phyloP scores from a whole-genome alignment of 805 yeast species.

The Zygotorulaspora sp. region DNA sequence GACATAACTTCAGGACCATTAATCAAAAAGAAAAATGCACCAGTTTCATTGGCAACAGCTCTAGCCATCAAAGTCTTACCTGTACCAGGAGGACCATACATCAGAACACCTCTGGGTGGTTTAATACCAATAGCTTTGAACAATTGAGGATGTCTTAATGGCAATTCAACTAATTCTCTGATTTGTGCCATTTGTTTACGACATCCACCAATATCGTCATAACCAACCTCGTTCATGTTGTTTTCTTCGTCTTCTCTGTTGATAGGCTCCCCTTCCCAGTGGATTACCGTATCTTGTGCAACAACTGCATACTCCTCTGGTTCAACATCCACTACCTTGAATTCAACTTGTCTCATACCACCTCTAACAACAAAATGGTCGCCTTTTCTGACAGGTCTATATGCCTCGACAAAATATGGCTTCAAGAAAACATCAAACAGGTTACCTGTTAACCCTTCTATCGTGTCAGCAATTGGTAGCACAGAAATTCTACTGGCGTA shows the following conservation, averaged over 20 bases:
- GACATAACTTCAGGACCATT: constrained; percentile 99
- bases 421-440: constrained; percentile 92
- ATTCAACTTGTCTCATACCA: constrained; percentile 99
- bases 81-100: constrained; percentile 99
- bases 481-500: constrained; percentile 93
- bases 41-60: constrained; percentile 99
- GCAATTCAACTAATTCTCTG: constrained; percentile 96
- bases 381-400: constrained; percentile 97
- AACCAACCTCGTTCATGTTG: constrained; percentile 93
- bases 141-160: constrained; percentile 96
- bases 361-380: constrained; percentile 96
- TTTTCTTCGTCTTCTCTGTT: constrained; percentile 93
- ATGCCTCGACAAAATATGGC: constrained; percentile 98
- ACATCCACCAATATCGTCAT: constrained; percentile 98
- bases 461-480: constrained; percentile 95
- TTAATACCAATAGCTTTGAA: constrained; percentile 97
- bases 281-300: constrained; percentile 96
- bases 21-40: constrained; percentile 96
- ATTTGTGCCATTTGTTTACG: constrained; percentile 99
- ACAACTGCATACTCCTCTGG: constrained; percentile 97
- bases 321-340: constrained; percentile 96
- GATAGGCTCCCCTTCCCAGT: constrained; percentile 98
- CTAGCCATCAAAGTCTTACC: constrained; percentile 99
- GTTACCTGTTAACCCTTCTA: constrained; percentile 96
- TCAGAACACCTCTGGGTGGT: constrained; percentile 96